Conservation (phyloP, 176 grass and related monocot species). For the Triticum aestivum region IWGSC_CS_RefSeq_v2.1 NC_057807.1:513584032-513584531, state of each 20-base stretch:
- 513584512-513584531: slow-evolving; percentile 55
- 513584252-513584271: slow-evolving; percentile 67
- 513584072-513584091: too few species aligned
- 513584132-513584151: too few species aligned
- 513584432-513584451: slow-evolving; percentile 75
- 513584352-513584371: slow-evolving; percentile 44
- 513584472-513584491: slow-evolving; percentile 72
- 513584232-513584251: slow-evolving; percentile 44
- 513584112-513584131: too few species aligned
- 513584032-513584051: too few species aligned
- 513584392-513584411: slow-evolving; percentile 34
- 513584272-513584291: slow-evolving; percentile 43
- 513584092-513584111: too few species aligned
- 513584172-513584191: too few species aligned
- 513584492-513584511: slow-evolving; percentile 32
- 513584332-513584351: slow-evolving; percentile 68
- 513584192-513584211: slow-evolving; percentile 67
- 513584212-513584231: slow-evolving; percentile 70
- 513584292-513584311: slow-evolving; percentile 13
- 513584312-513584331: neutral
- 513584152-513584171: too few species aligned
- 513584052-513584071: too few species aligned
- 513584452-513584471: slow-evolving; percentile 47
- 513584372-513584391: slow-evolving; percentile 59
- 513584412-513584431: slow-evolving; percentile 48